Percentiles rank a stretch among this genome's conserved stretches.
Evolutionary conservation across 2,329 filamentous ascomycete genomes (phyloP).

Genomic region (Xylariaceae sp.): DNA sequence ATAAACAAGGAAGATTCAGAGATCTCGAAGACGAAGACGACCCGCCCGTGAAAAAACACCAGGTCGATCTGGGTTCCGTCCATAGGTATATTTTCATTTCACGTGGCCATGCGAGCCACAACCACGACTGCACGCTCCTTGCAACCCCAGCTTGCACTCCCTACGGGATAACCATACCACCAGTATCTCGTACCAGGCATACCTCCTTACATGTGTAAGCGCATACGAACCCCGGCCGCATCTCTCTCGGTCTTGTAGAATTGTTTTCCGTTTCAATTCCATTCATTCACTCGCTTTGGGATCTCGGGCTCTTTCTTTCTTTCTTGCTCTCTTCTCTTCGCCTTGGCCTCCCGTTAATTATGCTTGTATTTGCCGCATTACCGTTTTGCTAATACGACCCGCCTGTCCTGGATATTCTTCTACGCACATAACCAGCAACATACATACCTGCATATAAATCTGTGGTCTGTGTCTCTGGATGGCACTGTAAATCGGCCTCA

Average conservation of each 20-base stretch:
- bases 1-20: not conserved
- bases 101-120: not conserved
- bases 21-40: not conserved
- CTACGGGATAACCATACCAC: too few relatives aligned
- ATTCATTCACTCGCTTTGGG: not conserved
- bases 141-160: not conserved
- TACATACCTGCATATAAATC: not conserved
- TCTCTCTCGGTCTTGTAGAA: not conserved
- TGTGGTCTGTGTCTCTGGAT: conserved; percentile 3
- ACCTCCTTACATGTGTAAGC: not conserved
- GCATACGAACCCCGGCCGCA: not conserved
- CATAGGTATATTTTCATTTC: not conserved
- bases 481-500: conserved; percentile 8
- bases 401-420: not conserved
- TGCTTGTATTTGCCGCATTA: too few relatives aligned
- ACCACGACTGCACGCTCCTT: not conserved
- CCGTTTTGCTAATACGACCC: too few relatives aligned
- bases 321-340: not conserved
- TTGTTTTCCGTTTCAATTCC: not conserved
- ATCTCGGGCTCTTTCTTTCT: not conserved
- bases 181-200: too few relatives aligned
- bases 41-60: too few relatives aligned
- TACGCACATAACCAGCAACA: too few relatives aligned
- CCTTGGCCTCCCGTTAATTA: not conserved
- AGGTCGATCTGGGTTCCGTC: not conserved